Evolutionary conservation across 768 basidiomycete genomes (phyloP).

Genomic region (Clavulina sp.): DNA sequence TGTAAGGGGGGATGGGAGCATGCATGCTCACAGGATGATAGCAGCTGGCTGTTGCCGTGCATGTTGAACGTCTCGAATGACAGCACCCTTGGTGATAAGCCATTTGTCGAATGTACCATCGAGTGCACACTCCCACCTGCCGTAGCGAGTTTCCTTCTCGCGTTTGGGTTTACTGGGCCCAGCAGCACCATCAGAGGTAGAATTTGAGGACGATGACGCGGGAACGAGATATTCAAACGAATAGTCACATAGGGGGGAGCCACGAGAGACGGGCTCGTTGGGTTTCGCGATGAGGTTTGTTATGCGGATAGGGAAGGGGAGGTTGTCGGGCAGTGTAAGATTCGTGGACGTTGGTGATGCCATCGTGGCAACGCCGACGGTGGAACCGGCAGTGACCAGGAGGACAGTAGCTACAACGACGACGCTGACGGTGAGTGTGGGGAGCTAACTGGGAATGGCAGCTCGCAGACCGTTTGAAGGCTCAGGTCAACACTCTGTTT

Average conservation of each 20-base stretch:
- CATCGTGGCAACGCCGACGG: background rate
- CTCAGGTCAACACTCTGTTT: background rate
- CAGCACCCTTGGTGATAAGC: conserved; percentile 44
- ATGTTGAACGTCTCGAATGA: conserved; percentile 32
- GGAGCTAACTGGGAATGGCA: background rate
- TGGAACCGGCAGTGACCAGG: too few species aligned
- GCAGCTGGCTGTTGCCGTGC: conserved; percentile 1
- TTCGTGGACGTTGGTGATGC: background rate
- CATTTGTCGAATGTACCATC: conserved; percentile 63
- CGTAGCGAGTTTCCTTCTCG: conserved; percentile 46
- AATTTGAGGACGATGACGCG: conserved; percentile 23
- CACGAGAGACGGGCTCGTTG: conserved; percentile 37
- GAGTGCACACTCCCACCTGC: conserved; percentile 79
- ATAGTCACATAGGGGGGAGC: conserved; percentile 67
- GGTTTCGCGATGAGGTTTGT: conserved; percentile 41
- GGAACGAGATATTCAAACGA: conserved; percentile 48
- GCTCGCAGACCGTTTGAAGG: background rate
- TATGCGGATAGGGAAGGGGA: conserved; percentile 79
- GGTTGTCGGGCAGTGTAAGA: conserved; percentile 13
- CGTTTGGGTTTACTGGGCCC: conserved; percentile 14
- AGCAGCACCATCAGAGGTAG: conserved; percentile 4
- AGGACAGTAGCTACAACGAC: too few species aligned
- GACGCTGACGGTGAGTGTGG: background rate
- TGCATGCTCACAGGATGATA: conserved; percentile 7
- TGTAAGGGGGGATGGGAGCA: background rate